Conservation (phyloP, 495 filamentous ascomycete genomes). For the Neurospora sublineolata region DNA sequence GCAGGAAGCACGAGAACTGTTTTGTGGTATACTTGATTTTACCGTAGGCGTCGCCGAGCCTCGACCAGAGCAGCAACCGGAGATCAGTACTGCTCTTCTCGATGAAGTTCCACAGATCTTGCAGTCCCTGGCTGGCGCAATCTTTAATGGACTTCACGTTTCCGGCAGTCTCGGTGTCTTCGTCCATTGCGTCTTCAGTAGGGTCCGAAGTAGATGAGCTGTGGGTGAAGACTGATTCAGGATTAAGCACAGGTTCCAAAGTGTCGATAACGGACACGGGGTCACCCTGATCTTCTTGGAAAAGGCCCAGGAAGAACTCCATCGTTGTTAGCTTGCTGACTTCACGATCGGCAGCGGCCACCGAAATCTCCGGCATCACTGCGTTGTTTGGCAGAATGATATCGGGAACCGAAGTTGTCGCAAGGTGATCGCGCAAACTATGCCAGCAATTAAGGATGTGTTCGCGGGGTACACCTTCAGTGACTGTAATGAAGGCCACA, state of each 20-base stretch:
- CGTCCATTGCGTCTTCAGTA: neutral
- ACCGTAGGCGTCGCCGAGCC: slow-evolving; percentile 76
- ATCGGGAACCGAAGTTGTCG: slow-evolving; percentile 21
- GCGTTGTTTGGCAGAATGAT: slow-evolving; percentile 75
- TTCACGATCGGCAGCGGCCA: slow-evolving; percentile 70
- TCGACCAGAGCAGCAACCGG: slow-evolving; percentile 75
- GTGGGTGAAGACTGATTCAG: slow-evolving; percentile 41
- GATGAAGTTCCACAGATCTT: slow-evolving; percentile 75
- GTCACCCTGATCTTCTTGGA: slow-evolving; percentile 53
- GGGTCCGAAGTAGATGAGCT: slow-evolving; percentile 1
- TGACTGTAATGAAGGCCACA: slow-evolving; percentile 59
- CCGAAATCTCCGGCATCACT: slow-evolving; percentile 81
- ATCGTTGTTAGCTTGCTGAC: slow-evolving; percentile 85
- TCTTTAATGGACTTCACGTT: slow-evolving; percentile 28
- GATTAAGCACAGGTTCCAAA: slow-evolving; percentile 83
- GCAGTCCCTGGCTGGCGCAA: slow-evolving; percentile 37
- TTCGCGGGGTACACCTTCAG: slow-evolving; percentile 56
- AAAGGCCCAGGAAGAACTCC: slow-evolving; percentile 88
- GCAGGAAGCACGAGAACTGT: slow-evolving; percentile 72
- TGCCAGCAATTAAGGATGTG: slow-evolving; percentile 72
- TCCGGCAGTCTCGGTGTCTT: slow-evolving; percentile 1
- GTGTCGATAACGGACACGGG: slow-evolving; percentile 77
- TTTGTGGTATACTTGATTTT: slow-evolving; percentile 74
- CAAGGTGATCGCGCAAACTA: slow-evolving; percentile 40
- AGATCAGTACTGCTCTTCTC: slow-evolving; percentile 68